These are phyloP conservation scores for Breviolum minutum DNA, from an alignment of 73 alveolate species.

Conservation along the genomic window DNA sequence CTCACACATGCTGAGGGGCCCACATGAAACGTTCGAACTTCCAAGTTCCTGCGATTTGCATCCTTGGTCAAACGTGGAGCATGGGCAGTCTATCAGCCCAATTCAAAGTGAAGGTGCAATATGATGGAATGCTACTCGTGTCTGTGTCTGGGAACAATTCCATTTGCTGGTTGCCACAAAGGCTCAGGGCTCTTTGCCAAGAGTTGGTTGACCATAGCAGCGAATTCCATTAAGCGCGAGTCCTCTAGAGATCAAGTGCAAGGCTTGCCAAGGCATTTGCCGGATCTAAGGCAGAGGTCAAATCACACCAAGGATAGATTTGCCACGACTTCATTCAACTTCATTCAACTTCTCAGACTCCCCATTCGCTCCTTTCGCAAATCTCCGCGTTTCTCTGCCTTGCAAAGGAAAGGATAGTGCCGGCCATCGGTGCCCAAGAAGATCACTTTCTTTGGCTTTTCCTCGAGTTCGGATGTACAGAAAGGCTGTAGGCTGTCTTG, in stretches of 20 bases:
- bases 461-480: conserved; percentile 49
- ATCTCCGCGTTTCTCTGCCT: conserved; percentile 95
- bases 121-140: too few relatives aligned
- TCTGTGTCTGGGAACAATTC: background rate
- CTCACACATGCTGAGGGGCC: background rate
- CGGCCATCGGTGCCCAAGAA: conserved; percentile 96
- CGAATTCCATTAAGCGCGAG: conserved; percentile 97
- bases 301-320: too few relatives aligned
- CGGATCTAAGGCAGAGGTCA: background rate
- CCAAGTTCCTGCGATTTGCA: conserved; percentile 75
- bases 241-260: conserved; percentile 93
- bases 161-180: background rate
- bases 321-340: too few relatives aligned
- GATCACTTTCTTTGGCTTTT: conserved; percentile 97
- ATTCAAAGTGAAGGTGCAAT: too few relatives aligned
- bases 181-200: conserved; percentile 96
- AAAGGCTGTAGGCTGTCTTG: background rate
- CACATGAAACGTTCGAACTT: conserved; percentile 50
- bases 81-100: background rate
- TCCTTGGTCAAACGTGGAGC: background rate
- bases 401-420: conserved; percentile 97
- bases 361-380: conserved; percentile 50
- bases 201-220: conserved; percentile 96
- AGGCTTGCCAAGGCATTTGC: background rate
- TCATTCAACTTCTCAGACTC: background rate